Conservation (phyloP, 2,329 filamentous ascomycete genomes). For the Teratosphaeria nubilosa region DNA sequence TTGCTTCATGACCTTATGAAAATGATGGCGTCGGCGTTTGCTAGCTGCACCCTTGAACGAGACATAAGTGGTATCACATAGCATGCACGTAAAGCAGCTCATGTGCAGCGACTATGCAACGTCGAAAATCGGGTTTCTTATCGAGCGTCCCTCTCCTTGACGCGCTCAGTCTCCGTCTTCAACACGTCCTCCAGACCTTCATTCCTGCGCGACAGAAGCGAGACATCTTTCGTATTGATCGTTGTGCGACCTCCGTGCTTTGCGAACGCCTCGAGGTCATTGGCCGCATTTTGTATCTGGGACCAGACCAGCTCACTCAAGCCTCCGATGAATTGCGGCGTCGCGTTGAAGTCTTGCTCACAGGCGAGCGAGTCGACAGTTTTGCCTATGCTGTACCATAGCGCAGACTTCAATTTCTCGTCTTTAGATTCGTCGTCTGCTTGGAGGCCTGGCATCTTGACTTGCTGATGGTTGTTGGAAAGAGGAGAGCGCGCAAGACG, state of each 20-base stretch:
- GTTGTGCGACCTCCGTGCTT: constrained; percentile 72
- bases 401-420: constrained; percentile 70
- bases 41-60: neutral
- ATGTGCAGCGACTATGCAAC: neutral
- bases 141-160: constrained; percentile 11
- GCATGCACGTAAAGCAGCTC: neutral
- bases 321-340: constrained; percentile 42
- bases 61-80: neutral
- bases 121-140: constrained; percentile 3
- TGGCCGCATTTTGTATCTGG: constrained; percentile 48
- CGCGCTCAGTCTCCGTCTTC: constrained; percentile 52
- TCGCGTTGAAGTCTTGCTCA: constrained; percentile 67
- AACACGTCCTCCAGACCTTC: constrained; percentile 72
- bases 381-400: constrained; percentile 76
- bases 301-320: constrained; percentile 72
- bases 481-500: neutral
- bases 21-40: neutral
- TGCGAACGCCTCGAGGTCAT: constrained; percentile 55
- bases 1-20: neutral
- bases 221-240: constrained; percentile 75
- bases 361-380: constrained; percentile 80
- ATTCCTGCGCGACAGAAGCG: constrained; percentile 79
- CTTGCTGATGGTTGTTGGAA: neutral
- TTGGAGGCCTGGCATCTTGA: constrained; percentile 5
- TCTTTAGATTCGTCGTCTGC: constrained; percentile 12